A percentile compares a stretch with the other conserved stretches of the same genome.
phyloP scores from a whole-genome alignment of 2,329 filamentous ascomycete species.

The Colletotrichum sp. region DNA sequence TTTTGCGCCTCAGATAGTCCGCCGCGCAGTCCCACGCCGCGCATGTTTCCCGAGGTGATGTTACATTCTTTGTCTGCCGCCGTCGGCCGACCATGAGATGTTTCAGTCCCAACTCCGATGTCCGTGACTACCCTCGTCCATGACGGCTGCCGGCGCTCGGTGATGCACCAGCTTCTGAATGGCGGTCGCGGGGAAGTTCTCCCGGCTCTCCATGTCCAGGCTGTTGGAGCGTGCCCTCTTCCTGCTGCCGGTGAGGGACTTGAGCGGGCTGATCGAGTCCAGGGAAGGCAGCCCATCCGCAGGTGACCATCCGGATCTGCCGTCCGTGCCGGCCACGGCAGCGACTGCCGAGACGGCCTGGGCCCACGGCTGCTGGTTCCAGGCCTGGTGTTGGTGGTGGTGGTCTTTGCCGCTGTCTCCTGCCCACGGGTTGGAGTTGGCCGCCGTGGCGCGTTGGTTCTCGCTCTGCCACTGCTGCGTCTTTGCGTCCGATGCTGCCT shows the following conservation, averaged over 20 bases:
- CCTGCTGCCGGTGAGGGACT: conserved; percentile 7
- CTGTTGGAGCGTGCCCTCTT: conserved; percentile 22
- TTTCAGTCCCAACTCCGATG: conserved; percentile 21
- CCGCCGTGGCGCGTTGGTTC: conserved; percentile 22
- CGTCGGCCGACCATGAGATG: background rate
- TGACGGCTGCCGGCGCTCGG: conserved; percentile 12
- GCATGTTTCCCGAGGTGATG: background rate
- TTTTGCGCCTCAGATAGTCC: background rate
- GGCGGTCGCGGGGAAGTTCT: conserved; percentile 22
- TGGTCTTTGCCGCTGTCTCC: conserved; percentile 26
- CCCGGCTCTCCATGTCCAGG: conserved; percentile 22
- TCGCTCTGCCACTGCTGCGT: conserved; percentile 19
- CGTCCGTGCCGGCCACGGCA: conserved; percentile 25
- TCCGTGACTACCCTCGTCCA: conserved; percentile 18
- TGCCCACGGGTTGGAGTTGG: conserved; percentile 30
- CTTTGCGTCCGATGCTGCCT: conserved; percentile 10
- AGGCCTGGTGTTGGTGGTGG: conserved; percentile 26
- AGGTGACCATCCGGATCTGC: conserved; percentile 19
- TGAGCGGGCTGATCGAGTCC: conserved; percentile 21
- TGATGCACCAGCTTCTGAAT: conserved; percentile 22
- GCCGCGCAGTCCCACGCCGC: background rate
- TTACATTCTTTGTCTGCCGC: background rate
- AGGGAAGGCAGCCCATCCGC: conserved; percentile 16
- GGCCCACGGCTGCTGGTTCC: conserved; percentile 31
- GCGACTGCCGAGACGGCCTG: conserved; percentile 34